A percentile compares a stretch with the other conserved stretches of the same genome.
These are phyloP conservation scores for Amniculicola lignicola DNA, from an alignment of 495 filamentous ascomycete species.

Conservation along the genomic window DNA sequence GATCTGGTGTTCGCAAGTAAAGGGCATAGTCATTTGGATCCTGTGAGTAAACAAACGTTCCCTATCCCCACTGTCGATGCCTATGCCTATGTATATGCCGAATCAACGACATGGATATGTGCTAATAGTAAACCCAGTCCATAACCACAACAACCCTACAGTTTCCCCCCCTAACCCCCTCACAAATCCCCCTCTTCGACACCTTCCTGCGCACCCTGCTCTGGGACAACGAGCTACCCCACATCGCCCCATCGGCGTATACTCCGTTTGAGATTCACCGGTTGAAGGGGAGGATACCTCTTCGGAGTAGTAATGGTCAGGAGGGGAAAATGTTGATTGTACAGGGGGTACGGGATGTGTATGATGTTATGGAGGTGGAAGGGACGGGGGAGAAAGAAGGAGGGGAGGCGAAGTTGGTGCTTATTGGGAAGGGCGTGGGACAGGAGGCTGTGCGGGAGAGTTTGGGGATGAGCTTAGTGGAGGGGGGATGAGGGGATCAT, in stretches of 20 bases:
- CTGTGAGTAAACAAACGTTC: no score
- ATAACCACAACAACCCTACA: constrained; percentile 81
- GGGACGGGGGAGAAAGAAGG: constrained; percentile 21
- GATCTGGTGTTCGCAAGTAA: constrained; percentile 60
- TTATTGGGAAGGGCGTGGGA: constrained; percentile 69
- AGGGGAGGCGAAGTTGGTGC: constrained; percentile 60
- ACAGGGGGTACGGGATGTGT: constrained; percentile 89
- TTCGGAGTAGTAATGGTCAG: constrained; percentile 51
- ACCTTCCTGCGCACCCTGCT: constrained; percentile 78
- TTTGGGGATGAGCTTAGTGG: no score
- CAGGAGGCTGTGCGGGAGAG: constrained; percentile 26
- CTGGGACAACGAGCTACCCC: constrained; percentile 73
- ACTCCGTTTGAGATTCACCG: constrained; percentile 78
- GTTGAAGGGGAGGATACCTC: constrained; percentile 70
- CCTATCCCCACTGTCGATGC: no score
- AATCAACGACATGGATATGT: no score
- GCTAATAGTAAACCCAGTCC: constrained; percentile 50
- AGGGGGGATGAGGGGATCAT: no score
- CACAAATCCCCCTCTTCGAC: constrained; percentile 62
- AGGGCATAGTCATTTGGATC: constrained; percentile 66
- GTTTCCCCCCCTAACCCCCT: constrained; percentile 53
- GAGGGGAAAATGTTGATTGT: constrained; percentile 71
- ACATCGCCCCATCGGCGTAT: background rate
- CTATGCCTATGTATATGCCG: no score
- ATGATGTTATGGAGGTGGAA: constrained; percentile 72